Conservation (phyloP, 768 basidiomycete species). For the Lentinus tigrinus region DNA sequence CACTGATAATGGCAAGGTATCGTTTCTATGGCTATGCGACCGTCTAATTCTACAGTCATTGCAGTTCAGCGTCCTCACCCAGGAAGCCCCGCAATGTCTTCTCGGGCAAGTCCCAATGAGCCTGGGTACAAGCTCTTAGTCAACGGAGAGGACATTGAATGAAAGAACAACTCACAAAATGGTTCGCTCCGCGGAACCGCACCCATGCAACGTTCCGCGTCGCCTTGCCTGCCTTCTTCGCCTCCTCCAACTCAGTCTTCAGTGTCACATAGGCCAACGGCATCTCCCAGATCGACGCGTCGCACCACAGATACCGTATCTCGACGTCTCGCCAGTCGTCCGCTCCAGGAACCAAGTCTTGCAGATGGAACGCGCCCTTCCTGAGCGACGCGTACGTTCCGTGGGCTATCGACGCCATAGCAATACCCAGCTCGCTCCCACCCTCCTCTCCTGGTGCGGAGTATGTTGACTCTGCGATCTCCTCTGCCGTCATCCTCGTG, state of each 20-base stretch:
- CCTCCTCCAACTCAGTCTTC: neutral
- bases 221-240: neutral
- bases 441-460: neutral
- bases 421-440: neutral
- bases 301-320: neutral
- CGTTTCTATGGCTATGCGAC: too few relatives aligned
- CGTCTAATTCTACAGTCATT: too few relatives aligned
- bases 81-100: conserved; percentile 6
- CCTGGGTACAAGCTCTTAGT: conserved; percentile 3
- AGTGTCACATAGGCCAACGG: neutral
- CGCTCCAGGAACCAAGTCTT: neutral
- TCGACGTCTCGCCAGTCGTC: neutral
- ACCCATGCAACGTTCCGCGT: neutral
- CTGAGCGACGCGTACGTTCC: neutral
- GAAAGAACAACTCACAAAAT: conserved; percentile 14
- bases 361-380: neutral
- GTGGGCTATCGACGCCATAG: neutral
- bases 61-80: neutral
- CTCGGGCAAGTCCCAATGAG: conserved; percentile 22
- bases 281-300: conserved; percentile 2
- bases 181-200: conserved; percentile 12
- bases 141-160: neutral
- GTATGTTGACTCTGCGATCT: neutral
- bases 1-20: too few relatives aligned
- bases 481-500: neutral